These are phyloP conservation scores for Alternaria arborescens DNA, from an alignment of 2,329 filamentous ascomycete genomes.

Conservation along the genomic window DNA sequence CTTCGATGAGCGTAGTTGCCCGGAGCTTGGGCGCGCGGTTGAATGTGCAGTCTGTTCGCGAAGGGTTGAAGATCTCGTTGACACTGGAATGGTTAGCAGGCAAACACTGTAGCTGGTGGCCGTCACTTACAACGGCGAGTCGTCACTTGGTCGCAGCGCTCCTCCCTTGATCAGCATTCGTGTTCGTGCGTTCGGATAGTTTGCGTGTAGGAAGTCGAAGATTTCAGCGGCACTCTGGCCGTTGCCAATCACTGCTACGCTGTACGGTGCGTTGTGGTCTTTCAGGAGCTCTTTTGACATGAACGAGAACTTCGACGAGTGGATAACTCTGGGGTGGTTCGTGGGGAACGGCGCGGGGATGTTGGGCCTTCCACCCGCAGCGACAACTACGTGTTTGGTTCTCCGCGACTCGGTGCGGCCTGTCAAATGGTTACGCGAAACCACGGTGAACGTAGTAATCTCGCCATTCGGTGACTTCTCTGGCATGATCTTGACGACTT, in stretches of 20 bases:
- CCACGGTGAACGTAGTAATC: constrained; percentile 73
- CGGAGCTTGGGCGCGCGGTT: constrained; percentile 71
- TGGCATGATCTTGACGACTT: constrained; percentile 76
- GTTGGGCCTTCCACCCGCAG: constrained; percentile 72
- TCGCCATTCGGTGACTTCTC: constrained; percentile 60
- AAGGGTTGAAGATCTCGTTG: constrained; percentile 95
- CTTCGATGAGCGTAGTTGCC: constrained; percentile 67
- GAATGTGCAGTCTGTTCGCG: constrained; percentile 80
- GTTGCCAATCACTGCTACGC: constrained; percentile 84
- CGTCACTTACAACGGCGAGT: constrained; percentile 87
- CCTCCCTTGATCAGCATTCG: constrained; percentile 82
- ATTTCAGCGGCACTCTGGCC: constrained; percentile 96
- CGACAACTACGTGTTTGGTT: constrained; percentile 75
- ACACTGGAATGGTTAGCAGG: constrained; percentile 65
- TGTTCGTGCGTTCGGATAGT: constrained; percentile 84
- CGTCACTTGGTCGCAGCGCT: constrained; percentile 88
- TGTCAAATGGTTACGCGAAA: constrained; percentile 68
- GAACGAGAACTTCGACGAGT: constrained; percentile 86
- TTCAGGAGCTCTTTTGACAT: constrained; percentile 67
- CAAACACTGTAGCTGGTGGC: neutral
- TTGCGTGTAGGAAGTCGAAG: constrained; percentile 83
- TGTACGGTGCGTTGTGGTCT: constrained; percentile 66
- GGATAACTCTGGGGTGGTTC: constrained; percentile 77
- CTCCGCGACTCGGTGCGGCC: constrained; percentile 63
- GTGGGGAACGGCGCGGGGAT: constrained; percentile 75